Evolutionary conservation across 179 eudicot species (phyloP).

Genomic region (Patellifolia procumbens): DNA sequence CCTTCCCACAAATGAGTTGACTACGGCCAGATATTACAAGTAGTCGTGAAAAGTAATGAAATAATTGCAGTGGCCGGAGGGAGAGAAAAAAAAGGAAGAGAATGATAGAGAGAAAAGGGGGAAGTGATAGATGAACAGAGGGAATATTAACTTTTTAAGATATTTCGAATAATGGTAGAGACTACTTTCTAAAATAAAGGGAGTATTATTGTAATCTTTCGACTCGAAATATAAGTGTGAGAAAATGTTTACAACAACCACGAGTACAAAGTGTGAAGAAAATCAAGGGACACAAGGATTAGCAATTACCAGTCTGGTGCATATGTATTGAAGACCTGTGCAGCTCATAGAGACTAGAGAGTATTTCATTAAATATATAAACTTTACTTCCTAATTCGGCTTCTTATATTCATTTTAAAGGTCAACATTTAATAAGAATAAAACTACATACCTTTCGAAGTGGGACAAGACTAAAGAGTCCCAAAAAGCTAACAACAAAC

Average conservation of each 20-base stretch:
- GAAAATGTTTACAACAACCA: background rate
- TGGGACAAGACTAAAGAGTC: conserved; percentile 92
- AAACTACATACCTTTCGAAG: conserved; percentile 76
- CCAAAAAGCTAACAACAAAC: conserved; percentile 92
- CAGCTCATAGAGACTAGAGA: background rate
- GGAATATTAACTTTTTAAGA: too few species aligned
- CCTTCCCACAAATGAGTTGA: too few species aligned
- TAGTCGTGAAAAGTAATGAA: too few species aligned
- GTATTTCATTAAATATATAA: background rate
- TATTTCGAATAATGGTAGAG: too few species aligned
- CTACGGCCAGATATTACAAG: too few species aligned
- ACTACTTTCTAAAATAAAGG: too few species aligned
- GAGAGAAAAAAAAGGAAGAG: too few species aligned
- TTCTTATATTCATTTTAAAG: background rate
- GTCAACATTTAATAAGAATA: conserved; percentile 3
- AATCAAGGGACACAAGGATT: background rate
- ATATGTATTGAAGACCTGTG: background rate
- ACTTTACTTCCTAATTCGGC: background rate
- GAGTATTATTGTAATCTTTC: background rate
- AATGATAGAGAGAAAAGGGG: too few species aligned
- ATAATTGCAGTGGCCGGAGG: too few species aligned
- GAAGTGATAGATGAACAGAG: too few species aligned
- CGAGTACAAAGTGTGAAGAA: background rate
- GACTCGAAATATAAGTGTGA: background rate
- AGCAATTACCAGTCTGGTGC: background rate